Percentiles rank a stretch among this genome's conserved stretches.
Conservation (phyloP, 2,329 filamentous ascomycete genomes). For the Chrysoporthe deuterocubensis region DNA sequence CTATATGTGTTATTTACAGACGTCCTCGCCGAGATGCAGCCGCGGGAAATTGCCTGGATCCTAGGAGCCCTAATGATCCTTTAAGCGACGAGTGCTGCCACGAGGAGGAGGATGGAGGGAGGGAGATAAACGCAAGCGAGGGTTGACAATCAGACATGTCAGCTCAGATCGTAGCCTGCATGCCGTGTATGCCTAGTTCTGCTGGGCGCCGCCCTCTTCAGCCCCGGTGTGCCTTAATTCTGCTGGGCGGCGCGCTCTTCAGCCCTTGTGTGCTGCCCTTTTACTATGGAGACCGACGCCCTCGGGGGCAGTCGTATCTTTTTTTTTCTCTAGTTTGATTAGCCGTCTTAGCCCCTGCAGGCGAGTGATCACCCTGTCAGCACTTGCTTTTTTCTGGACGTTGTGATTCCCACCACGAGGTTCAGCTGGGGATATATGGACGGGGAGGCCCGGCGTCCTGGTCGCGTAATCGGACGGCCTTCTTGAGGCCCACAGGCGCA, state of each 20-base stretch:
- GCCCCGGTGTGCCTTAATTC: neutral
- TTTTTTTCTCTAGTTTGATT: neutral
- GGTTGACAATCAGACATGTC: neutral
- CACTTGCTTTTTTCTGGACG: neutral
- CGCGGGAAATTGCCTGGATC: neutral
- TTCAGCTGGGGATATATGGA: neutral
- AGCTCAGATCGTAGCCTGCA: neutral
- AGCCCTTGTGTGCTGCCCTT: neutral
- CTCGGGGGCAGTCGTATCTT: neutral
- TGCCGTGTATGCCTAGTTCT: neutral
- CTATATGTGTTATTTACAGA: neutral
- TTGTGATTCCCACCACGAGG: neutral
- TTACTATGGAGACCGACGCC: neutral
- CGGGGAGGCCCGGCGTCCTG: no score
- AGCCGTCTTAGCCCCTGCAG: neutral
- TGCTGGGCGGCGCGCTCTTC: no score
- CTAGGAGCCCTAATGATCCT: constrained; percentile 10
- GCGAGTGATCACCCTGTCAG: neutral
- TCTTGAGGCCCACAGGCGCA: neutral
- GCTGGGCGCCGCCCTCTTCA: no score
- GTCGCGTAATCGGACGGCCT: neutral
- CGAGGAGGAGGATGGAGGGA: neutral
- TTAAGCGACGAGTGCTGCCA: neutral
- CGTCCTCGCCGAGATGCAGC: constrained; percentile 1
- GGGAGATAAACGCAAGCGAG: neutral